Conservation (phyloP, 441 rosid genomes). For the Eruca vesicaria region DNA sequence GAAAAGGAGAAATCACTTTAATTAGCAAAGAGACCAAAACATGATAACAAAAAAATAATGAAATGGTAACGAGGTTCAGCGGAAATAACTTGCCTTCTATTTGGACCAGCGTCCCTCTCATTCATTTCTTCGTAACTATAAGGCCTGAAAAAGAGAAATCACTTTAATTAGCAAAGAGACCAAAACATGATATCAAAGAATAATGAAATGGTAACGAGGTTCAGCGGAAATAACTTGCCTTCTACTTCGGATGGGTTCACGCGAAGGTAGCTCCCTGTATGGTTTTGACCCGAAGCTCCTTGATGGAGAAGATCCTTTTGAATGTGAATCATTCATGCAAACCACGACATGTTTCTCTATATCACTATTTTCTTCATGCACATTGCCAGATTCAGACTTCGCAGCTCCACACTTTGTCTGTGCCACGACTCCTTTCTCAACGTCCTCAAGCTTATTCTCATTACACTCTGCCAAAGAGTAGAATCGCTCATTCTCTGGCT, state of each 20-base stretch:
- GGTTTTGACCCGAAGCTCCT: conserved; percentile 9
- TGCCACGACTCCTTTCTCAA: background rate
- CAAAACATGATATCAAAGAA: background rate
- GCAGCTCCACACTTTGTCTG: conserved; percentile 5
- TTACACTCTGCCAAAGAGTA: conserved; percentile 4
- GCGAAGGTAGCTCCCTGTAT: background rate
- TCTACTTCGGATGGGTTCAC: background rate
- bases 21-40: background rate
- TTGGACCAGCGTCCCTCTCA: conserved; percentile 2
- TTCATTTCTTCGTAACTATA: background rate
- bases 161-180: background rate
- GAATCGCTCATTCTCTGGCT: conserved; percentile 9
- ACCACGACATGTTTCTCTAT: conserved; percentile 11
- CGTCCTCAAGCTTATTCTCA: background rate
- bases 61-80: background rate
- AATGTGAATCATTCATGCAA: conserved; percentile 6
- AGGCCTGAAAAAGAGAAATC: background rate
- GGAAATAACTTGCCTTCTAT: conserved; percentile 10
- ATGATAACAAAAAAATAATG: background rate
- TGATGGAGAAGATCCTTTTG: conserved; percentile 11
- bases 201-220: background rate
- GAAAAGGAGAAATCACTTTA: background rate
- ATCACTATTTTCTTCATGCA: background rate
- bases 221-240: conserved; percentile 4
- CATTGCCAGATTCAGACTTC: background rate